Evolutionary conservation across 2,329 filamentous ascomycete genomes (phyloP).

Genomic region (Fusarium mangiferae): DNA sequence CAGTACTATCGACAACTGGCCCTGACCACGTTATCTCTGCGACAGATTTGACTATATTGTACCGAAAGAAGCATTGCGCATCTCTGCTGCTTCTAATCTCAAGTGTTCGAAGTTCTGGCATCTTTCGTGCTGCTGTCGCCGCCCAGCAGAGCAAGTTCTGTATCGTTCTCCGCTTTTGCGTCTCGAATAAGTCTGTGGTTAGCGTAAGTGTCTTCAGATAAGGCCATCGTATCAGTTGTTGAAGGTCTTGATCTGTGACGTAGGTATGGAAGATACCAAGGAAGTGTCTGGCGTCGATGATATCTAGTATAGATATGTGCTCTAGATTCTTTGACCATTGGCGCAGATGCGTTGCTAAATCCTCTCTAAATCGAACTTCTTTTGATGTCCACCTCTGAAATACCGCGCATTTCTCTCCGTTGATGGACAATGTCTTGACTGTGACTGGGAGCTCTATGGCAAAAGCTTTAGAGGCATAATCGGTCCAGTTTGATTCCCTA

Average conservation of each 20-base stretch:
- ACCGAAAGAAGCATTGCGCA: background rate
- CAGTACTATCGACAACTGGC: background rate
- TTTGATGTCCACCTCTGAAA: background rate
- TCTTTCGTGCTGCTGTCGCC: background rate
- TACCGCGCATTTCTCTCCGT: background rate
- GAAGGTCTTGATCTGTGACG: background rate
- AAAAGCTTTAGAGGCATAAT: background rate
- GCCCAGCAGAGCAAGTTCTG: fast-evolving
- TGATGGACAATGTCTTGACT: constrained; percentile 1
- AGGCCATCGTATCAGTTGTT: background rate
- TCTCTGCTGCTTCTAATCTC: background rate
- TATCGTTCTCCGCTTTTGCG: fast-evolving
- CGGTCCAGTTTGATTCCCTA: background rate
- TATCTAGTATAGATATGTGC: constrained; percentile 6
- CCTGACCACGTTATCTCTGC: background rate
- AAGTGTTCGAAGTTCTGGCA: background rate
- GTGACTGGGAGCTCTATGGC: background rate
- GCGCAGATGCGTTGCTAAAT: background rate
- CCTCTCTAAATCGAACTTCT: background rate
- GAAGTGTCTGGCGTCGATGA: constrained; percentile 21
- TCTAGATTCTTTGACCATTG: background rate
- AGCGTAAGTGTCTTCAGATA: background rate
- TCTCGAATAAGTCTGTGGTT: background rate
- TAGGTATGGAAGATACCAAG: background rate
- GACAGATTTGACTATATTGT: background rate